These are phyloP conservation scores for Pinus taeda DNA, from an alignment of 75 land plant species.

Conservation along the genomic window DNA sequence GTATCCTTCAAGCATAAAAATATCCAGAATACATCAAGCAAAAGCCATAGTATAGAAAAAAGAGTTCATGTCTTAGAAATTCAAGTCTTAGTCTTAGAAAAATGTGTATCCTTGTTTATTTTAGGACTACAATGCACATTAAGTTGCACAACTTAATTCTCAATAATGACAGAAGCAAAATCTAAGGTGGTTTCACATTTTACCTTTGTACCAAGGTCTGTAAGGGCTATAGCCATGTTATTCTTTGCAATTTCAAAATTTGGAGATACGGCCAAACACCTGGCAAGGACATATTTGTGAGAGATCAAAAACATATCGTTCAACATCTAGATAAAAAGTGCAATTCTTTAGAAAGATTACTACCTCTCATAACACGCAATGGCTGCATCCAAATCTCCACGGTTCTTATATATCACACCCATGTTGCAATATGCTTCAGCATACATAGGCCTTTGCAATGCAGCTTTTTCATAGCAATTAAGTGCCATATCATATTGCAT, in stretches of 20 bases:
- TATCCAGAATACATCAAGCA: not conserved
- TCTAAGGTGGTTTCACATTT: not conserved
- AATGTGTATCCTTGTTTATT: not conserved
- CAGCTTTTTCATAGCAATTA: constrained; percentile 95
- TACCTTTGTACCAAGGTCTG: constrained; percentile 97
- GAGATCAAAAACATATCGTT: constrained; percentile 10
- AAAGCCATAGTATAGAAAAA: not conserved
- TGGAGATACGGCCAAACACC: constrained; percentile 94
- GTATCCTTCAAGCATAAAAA: not conserved
- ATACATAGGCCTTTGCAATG: constrained; percentile 92
- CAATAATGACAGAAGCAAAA: constrained; percentile 2
- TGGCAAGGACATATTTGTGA: constrained; percentile 17
- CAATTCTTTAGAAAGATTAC: not conserved
- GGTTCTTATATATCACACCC: constrained; percentile 97
- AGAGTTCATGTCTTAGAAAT: not conserved
- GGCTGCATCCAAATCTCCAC: constrained; percentile 92
- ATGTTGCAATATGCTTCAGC: constrained; percentile 99
- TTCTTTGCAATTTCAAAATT: constrained; percentile 99
- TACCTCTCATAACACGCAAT: constrained; percentile 99
- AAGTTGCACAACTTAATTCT: not conserved
- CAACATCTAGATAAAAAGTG: not conserved
- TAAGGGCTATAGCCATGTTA: constrained; percentile 99
- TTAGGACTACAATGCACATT: not conserved
- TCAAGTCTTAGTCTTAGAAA: not conserved
- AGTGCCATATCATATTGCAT: constrained; percentile 95